Evolutionary conservation across 768 basidiomycete genomes (phyloP), one percentile per base, ranked within the genome.

Genomic region (Leccinum uliginosum): DNA sequence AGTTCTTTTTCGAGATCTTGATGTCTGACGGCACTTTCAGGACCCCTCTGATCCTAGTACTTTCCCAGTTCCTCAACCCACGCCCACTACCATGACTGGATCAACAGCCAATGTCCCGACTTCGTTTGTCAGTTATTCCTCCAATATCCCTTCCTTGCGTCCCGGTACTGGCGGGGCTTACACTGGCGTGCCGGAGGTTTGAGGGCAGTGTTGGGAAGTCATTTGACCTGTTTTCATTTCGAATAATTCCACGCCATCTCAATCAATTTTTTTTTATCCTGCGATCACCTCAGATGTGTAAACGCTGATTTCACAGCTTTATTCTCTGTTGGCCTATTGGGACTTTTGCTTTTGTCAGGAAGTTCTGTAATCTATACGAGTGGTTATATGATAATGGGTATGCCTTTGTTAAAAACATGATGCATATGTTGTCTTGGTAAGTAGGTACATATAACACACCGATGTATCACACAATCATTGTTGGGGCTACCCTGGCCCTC

Each of bases 21-120:
- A 12, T 38, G 17, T 63, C 53, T 64, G 32, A 61, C 17, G 4
- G 3, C 12, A 44, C 12, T 53, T 26, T 14, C 38, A 74, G 73
- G 67, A 75, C 29, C 73, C 73, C 2, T 69, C 73, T 32, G 74
- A 75, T 49, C 74, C 74, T 7, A 68, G 65, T 29, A 74, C 73
- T 40, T 74, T 74, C 68, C 74, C 74, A n/a, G n/a, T 55, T 40
- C 58, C 71, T 6, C 65, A 72, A 3, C 55, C 62, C 34, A 58
- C 62, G 8, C 48, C 58, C 9, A 68, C 62, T 45, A 21, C 61
- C 12, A 40, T 45, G 15, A 61, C 55, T 9, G 54, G 19, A 26
- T 52, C 58, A 3, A 59, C 58, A 3, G 54, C 34, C 10, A 61
- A 60, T 9, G 10, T 56, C 29, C 61, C 53, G 21, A 50, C 26